phyloP scores from a whole-genome alignment of 148 eudicot species.

The Persicaria maculosa region DNA sequence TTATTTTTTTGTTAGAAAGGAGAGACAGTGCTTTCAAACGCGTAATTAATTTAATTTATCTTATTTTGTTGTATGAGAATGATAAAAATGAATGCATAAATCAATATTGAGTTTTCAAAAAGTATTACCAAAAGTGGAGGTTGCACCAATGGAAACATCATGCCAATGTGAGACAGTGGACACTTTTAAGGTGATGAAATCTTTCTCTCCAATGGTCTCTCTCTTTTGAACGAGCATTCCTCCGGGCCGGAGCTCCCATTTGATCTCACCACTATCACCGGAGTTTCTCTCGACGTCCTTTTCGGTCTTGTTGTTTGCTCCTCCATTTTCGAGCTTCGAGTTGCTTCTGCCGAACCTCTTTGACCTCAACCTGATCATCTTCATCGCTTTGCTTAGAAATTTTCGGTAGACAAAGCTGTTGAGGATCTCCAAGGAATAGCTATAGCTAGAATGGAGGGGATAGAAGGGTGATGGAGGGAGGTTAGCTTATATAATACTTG shows the following conservation, averaged over 20 bases:
- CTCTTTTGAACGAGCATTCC: conserved; percentile 74
- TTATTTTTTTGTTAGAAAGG: neutral
- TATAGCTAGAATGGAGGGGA: neutral
- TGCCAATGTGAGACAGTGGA: conserved; percentile 51
- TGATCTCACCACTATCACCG: conserved; percentile 6
- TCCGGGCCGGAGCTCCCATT: conserved; percentile 64
- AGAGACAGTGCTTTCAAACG: neutral
- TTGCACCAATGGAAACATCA: conserved; percentile 42
- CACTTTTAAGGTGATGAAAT: conserved; percentile 38
- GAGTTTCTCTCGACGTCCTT: neutral
- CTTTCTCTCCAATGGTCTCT: conserved; percentile 35
- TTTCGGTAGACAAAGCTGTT: neutral
- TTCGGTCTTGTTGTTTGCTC: neutral
- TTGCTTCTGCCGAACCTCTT: conserved; percentile 16
- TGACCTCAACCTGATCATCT: conserved; percentile 14
- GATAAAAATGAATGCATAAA: neutral
- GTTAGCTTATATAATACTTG: conserved; percentile 1
- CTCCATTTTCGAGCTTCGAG: conserved; percentile 10
- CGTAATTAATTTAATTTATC: neutral
- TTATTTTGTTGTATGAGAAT: neutral
- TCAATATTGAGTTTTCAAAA: neutral
- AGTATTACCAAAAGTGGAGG: conserved; percentile 62
- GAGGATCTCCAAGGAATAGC: neutral
- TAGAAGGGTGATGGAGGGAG: neutral
- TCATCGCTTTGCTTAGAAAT: neutral